Evolutionary conservation across 495 filamentous ascomycete species (phyloP).

Genomic region (Glarea lozoyensis): DNA sequence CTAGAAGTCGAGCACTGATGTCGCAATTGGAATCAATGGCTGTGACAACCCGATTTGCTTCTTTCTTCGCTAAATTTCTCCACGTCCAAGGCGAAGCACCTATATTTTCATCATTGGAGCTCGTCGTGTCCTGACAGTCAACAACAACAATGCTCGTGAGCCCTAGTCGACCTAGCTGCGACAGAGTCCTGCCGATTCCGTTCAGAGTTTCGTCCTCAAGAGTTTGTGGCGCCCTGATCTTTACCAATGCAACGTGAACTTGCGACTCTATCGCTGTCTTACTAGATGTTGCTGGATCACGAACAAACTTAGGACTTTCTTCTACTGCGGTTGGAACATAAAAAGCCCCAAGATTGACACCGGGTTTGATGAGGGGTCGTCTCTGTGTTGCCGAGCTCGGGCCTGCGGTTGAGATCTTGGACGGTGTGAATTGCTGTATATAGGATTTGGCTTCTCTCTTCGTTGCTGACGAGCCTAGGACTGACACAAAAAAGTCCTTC

Average conservation of each 20-base stretch:
- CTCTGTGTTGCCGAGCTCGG: no score
- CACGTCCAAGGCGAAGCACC: conserved; percentile 18
- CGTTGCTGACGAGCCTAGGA: conserved; percentile 76
- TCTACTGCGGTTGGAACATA: conserved; percentile 53
- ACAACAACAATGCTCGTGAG: conserved; percentile 74
- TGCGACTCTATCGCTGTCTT: conserved; percentile 31
- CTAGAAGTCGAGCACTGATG: conserved; percentile 57
- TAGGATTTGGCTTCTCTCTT: conserved; percentile 87
- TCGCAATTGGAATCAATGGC: conserved; percentile 62
- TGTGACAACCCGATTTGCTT: conserved; percentile 63
- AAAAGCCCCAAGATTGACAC: conserved; percentile 54
- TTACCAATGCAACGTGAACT: conserved; percentile 79
- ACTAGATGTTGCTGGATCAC: conserved; percentile 31
- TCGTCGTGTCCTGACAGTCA: conserved; percentile 62
- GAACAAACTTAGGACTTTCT: conserved; percentile 53
- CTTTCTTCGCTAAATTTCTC: conserved; percentile 41
- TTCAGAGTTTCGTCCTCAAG: conserved; percentile 57
- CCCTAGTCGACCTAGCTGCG: conserved; percentile 73
- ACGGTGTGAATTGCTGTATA: conserved; percentile 63
- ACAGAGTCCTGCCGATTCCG: conserved; percentile 75
- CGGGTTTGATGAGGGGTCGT: conserved; percentile 16
- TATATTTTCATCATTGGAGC: conserved; percentile 21
- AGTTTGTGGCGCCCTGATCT: conserved; percentile 62
- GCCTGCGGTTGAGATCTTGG: conserved; percentile 2
- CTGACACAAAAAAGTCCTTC: conserved; percentile 74